phyloP scores from a whole-genome alignment of 495 filamentous ascomycete genomes.

The Achaetomiella virescens region DNA sequence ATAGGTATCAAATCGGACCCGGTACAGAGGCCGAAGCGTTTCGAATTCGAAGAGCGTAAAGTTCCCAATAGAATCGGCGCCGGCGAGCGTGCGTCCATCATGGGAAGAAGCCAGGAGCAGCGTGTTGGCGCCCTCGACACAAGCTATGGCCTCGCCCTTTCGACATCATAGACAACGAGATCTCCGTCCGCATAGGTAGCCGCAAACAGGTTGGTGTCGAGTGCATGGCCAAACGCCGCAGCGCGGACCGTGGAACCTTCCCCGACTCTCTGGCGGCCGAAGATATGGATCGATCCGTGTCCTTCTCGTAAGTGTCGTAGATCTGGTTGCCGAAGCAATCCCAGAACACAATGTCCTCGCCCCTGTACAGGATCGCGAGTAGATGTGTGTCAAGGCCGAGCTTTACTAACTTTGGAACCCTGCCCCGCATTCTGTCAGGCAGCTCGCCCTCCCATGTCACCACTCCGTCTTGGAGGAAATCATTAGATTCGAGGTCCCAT shows the following conservation, averaged over 20 bases:
- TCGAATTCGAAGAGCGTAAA: background rate
- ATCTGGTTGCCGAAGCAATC: background rate
- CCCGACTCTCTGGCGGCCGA: background rate
- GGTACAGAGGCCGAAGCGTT: background rate
- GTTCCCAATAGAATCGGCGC: background rate
- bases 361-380: slow-evolving; percentile 13
- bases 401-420: slow-evolving; percentile 13
- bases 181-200: background rate
- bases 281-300: background rate
- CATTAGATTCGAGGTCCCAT: slow-evolving; percentile 21
- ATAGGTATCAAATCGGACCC: background rate
- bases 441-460: slow-evolving; percentile 21
- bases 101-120: background rate
- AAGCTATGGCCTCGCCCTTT: background rate
- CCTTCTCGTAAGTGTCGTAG: background rate
- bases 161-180: background rate
- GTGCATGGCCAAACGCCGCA: background rate
- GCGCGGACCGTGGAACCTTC: background rate
- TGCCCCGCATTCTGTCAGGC: slow-evolving; percentile 13
- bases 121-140: background rate
- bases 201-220: background rate
- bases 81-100: background rate
- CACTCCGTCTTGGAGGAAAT: slow-evolving; percentile 7
- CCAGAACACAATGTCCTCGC: background rate
- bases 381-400: slow-evolving; percentile 17